These are phyloP conservation scores for Fusarium sp. DNA, from an alignment of 2,329 filamentous ascomycete species.

Conservation along the genomic window DNA sequence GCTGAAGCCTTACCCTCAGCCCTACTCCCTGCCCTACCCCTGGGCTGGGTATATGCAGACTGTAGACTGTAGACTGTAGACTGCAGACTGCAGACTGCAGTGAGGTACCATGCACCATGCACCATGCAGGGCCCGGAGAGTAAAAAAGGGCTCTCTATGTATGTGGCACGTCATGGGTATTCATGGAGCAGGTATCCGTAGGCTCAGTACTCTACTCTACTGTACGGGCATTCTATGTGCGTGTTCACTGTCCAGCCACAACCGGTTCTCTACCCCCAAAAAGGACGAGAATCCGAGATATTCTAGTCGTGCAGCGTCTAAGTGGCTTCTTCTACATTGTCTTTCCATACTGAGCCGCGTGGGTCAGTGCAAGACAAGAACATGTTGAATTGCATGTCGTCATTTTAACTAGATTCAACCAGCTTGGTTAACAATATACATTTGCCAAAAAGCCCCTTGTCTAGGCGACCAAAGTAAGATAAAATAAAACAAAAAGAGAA, in stretches of 20 bases:
- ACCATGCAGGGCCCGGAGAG: slow-evolving; percentile 30
- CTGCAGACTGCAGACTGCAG: slow-evolving; percentile 22
- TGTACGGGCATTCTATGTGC: not conserved
- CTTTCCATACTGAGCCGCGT: slow-evolving; percentile 29
- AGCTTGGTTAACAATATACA: slow-evolving; percentile 5
- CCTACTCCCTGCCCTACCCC: slow-evolving; percentile 41
- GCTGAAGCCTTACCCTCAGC: slow-evolving; percentile 46
- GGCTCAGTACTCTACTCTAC: not conserved
- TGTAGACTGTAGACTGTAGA: slow-evolving; percentile 22
- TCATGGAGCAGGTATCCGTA: not conserved
- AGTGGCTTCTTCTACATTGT: slow-evolving; percentile 29
- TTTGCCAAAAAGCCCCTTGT: slow-evolving; percentile 17
- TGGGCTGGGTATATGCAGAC: slow-evolving; percentile 38
- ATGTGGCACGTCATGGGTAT: slow-evolving; percentile 44
- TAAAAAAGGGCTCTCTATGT: slow-evolving; percentile 24
- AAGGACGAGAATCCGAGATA: slow-evolving; percentile 31
- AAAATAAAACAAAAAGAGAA: slow-evolving; percentile 4
- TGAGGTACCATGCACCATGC: slow-evolving; percentile 21
- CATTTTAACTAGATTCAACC: not conserved
- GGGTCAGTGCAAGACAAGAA: slow-evolving; percentile 24
- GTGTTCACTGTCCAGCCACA: slow-evolving; percentile 26
- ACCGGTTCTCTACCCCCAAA: slow-evolving; percentile 25
- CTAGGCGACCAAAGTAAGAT: slow-evolving; percentile 27
- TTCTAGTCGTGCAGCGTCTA: slow-evolving; percentile 35
- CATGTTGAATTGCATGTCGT: slow-evolving; percentile 32